phyloP scores from a whole-genome alignment of 2,329 filamentous ascomycete species.

The Hymenoscyphus fructigenus region DNA sequence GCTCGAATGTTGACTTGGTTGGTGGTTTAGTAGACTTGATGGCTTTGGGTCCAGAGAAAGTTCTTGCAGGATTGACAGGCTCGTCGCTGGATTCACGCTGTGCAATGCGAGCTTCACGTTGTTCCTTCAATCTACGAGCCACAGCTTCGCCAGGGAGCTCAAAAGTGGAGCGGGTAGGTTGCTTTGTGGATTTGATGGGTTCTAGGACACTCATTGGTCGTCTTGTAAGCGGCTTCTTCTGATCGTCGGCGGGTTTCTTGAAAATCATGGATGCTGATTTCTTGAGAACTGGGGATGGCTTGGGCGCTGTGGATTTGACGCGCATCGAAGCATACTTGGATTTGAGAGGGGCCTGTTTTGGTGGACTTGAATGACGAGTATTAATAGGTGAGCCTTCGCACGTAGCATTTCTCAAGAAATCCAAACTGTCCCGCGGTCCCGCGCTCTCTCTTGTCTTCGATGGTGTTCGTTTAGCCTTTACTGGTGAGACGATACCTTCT shows the following conservation, averaged over 20 bases:
- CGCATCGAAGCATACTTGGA: slow-evolving; percentile 44
- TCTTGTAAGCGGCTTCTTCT: slow-evolving; percentile 33
- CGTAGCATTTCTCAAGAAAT: not conserved
- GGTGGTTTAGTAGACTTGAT: slow-evolving; percentile 52
- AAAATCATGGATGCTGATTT: slow-evolving; percentile 33
- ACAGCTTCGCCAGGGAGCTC: slow-evolving; percentile 64
- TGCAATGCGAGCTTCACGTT: slow-evolving; percentile 55
- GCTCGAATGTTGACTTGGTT: slow-evolving; percentile 57
- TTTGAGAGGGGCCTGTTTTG: slow-evolving; percentile 30
- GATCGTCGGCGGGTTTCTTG: slow-evolving; percentile 27
- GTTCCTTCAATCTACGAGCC: slow-evolving; percentile 56
- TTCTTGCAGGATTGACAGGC: slow-evolving; percentile 38
- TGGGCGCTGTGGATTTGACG: slow-evolving; percentile 40
- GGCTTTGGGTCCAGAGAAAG: slow-evolving; percentile 41
- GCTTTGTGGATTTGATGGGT: slow-evolving; percentile 52
- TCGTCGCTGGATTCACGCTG: slow-evolving; percentile 39
- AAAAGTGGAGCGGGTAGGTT: slow-evolving; percentile 55
- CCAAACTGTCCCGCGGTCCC: not conserved
- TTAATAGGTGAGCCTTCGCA: not conserved
- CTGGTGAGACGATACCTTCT: slow-evolving; percentile 26
- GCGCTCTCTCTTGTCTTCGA: slow-evolving; percentile 1
- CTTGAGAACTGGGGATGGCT: slow-evolving; percentile 24
- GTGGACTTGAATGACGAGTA: slow-evolving; percentile 1
- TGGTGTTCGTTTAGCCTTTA: slow-evolving; percentile 20
- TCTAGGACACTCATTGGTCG: slow-evolving; percentile 45